These are phyloP conservation scores for Ceratocystis huliohia DNA, from an alignment of 2,329 filamentous ascomycete genomes.

Conservation along the genomic window DNA sequence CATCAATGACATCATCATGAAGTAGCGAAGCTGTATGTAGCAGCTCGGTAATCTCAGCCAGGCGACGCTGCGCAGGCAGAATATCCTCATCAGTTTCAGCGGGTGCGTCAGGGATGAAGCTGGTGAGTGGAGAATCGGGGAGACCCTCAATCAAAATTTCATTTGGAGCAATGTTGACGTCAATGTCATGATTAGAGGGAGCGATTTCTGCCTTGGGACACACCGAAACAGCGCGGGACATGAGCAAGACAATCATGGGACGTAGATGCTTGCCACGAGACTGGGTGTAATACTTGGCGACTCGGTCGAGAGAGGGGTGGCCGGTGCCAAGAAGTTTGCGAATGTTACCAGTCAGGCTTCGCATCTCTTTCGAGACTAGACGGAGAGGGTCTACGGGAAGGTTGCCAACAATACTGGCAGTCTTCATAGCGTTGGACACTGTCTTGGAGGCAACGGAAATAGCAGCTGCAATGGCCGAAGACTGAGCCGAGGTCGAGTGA, in stretches of 20 bases:
- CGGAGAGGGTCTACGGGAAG: slow-evolving; percentile 78
- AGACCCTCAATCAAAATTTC: slow-evolving; percentile 66
- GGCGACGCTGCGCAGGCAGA: slow-evolving; percentile 77
- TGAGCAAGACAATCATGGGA: slow-evolving; percentile 85
- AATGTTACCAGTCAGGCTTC: slow-evolving; percentile 88
- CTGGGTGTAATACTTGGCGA: slow-evolving; percentile 95
- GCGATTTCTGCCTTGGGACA: slow-evolving; percentile 42
- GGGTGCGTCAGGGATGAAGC: slow-evolving; percentile 32
- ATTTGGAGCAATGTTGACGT: slow-evolving; percentile 42
- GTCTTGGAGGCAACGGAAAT: slow-evolving; percentile 59
- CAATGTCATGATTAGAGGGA: slow-evolving; percentile 35
- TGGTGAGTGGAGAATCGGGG: slow-evolving; percentile 37
- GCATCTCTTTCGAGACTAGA: slow-evolving; percentile 91
- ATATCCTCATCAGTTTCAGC: slow-evolving; percentile 48
- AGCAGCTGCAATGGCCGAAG: slow-evolving; percentile 64
- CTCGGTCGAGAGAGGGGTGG: slow-evolving; percentile 85
- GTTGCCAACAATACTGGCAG: slow-evolving; percentile 44
- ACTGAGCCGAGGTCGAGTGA: slow-evolving; percentile 35
- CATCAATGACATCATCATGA: slow-evolving; percentile 97
- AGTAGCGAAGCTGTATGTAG: slow-evolving; percentile 94
- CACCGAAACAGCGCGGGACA: slow-evolving; percentile 85
- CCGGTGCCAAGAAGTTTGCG: slow-evolving; percentile 84
- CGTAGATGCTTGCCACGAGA: slow-evolving; percentile 94
- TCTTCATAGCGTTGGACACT: slow-evolving; percentile 53
- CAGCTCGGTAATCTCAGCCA: slow-evolving; percentile 93